phyloP scores from a whole-genome alignment of 495 filamentous ascomycete genomes.

The Penicillium cataractarum region DNA sequence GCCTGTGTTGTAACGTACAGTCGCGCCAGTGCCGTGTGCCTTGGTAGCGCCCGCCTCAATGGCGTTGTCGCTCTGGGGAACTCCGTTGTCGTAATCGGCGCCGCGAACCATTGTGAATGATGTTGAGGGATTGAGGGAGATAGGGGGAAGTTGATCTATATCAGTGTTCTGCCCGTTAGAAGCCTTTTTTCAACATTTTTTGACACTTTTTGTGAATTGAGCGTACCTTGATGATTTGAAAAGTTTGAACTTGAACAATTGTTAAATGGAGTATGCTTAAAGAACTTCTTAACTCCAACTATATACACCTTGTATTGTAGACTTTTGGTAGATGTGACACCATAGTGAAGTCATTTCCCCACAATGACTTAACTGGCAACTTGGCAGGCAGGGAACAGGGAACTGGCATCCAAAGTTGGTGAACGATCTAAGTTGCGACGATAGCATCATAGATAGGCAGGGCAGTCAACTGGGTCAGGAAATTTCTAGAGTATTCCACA shows the following conservation, averaged over 20 bases:
- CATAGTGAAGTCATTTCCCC: slow-evolving; percentile 45
- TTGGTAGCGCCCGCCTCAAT: slow-evolving; percentile 50
- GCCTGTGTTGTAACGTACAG: slow-evolving; percentile 31
- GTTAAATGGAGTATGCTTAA: background rate
- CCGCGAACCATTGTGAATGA: slow-evolving; percentile 52
- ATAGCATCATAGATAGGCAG: background rate
- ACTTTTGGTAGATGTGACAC: slow-evolving; percentile 25
- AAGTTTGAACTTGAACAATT: background rate
- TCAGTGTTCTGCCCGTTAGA: too few species aligned
- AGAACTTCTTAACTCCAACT: background rate
- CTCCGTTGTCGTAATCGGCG: slow-evolving; percentile 52
- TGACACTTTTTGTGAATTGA: too few species aligned
- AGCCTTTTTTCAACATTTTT: too few species aligned
- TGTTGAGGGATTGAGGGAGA: slow-evolving; percentile 2
- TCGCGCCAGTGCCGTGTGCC: slow-evolving; percentile 43
- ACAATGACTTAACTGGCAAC: slow-evolving; percentile 41
- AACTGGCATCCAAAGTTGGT: background rate
- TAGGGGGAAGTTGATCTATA: background rate
- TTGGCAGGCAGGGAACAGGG: slow-evolving; percentile 7
- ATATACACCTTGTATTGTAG: background rate
- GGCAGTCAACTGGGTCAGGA: background rate
- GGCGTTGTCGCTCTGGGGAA: slow-evolving; percentile 54
- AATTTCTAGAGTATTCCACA: too few species aligned
- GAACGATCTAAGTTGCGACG: background rate
- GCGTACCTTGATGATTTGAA: background rate